Evolutionary conservation across 805 yeast species (phyloP).

Genomic region (Clavispora fructus): DNA sequence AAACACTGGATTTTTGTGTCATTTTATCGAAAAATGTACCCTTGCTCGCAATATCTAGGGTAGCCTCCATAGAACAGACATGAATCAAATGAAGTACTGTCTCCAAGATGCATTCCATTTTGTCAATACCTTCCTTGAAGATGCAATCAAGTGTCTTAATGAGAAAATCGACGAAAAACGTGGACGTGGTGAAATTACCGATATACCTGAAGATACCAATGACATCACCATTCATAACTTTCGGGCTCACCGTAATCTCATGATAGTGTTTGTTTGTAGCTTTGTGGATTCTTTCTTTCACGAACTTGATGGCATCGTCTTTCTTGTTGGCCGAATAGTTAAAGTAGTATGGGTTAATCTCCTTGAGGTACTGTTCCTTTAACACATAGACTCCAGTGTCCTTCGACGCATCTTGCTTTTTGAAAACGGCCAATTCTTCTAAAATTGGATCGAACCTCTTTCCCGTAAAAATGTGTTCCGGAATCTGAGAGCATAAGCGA

Average conservation of each 20-base stretch:
- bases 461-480: conserved; percentile 71
- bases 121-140: conserved; percentile 28
- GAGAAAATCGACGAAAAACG: conserved; percentile 49
- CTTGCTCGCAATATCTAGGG: conserved; percentile 21
- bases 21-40: conserved; percentile 28
- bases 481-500: conserved; percentile 60
- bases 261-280: conserved; percentile 31
- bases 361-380: conserved; percentile 30
- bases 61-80: conserved; percentile 37
- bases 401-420: conserved; percentile 28
- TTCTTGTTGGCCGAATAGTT: conserved; percentile 73
- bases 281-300: conserved; percentile 47
- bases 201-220: conserved; percentile 39
- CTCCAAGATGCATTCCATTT: conserved; percentile 53
- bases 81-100: conserved; percentile 66
- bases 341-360: conserved; percentile 63
- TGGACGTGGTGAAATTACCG: conserved; percentile 48
- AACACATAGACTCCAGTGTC: conserved; percentile 34
- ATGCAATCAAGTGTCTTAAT: conserved; percentile 44
- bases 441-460: conserved; percentile 61
- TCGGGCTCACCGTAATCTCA: conserved; percentile 57
- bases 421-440: conserved; percentile 27
- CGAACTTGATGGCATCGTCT: conserved; percentile 71
- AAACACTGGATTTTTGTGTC: conserved; percentile 27
- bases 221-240: conserved; percentile 24